These are phyloP conservation scores for Cystobasidium ongulense DNA, from an alignment of 768 basidiomycete species.

Conservation along the genomic window DNA sequence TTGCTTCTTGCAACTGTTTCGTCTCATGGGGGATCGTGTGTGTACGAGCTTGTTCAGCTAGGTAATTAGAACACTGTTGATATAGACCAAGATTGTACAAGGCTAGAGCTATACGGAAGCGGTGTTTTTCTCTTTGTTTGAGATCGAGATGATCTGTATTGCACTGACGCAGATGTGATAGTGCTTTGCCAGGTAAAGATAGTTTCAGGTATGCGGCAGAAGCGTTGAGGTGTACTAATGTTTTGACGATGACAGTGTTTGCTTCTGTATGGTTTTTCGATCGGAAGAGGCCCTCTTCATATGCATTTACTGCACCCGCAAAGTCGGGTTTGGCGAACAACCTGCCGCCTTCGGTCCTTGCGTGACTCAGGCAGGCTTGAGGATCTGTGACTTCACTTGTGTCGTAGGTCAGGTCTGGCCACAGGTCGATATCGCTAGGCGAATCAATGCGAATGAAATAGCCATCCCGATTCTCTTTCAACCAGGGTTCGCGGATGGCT, in stretches of 20 bases:
- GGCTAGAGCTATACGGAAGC: not conserved
- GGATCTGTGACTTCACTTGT: not conserved
- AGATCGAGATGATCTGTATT: not conserved
- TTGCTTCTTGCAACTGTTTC: not conserved
- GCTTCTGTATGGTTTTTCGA: not conserved
- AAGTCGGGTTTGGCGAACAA: not conserved
- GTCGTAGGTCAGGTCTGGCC: not conserved
- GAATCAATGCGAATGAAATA: slow-evolving; percentile 10
- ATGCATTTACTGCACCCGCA: not conserved
- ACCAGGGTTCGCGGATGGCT: slow-evolving; percentile 4
- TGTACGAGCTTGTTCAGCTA: not conserved
- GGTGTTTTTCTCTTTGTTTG: not conserved
- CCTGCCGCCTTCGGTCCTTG: not conserved
- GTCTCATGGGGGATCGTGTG: not conserved
- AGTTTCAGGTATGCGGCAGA: not conserved
- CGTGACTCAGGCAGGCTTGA: not conserved
- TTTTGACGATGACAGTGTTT: not conserved
- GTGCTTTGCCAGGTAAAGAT: not conserved
- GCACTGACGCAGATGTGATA: not conserved
- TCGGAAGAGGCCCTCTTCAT: not conserved
- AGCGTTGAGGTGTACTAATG: slow-evolving; percentile 1
- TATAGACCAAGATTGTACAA: not conserved
- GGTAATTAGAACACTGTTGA: not conserved
- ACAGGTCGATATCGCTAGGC: not conserved
- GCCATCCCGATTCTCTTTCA: not conserved